phyloP scores from a whole-genome alignment of 768 basidiomycete genomes.

The Mycena vitilis region DNA sequence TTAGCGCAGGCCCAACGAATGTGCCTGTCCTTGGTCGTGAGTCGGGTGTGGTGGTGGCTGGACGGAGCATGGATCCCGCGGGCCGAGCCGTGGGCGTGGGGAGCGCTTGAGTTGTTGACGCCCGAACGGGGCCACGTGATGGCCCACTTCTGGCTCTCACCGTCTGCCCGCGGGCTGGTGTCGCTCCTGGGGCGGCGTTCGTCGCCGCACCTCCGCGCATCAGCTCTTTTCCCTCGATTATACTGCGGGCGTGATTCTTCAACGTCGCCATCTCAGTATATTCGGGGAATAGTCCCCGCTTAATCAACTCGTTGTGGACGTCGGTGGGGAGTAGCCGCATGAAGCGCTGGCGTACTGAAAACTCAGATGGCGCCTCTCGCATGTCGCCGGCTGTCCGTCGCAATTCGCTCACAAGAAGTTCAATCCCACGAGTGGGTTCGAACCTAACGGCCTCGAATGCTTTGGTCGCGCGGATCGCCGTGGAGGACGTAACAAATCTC shows the following conservation, averaged over 20 bases:
- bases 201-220: background rate
- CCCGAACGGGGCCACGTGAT: background rate
- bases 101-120: background rate
- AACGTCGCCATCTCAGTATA: background rate
- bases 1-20: background rate
- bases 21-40: background rate
- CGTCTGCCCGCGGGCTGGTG: background rate
- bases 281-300: slow-evolving; percentile 1
- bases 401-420: slow-evolving; percentile 3
- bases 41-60: background rate
- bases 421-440: background rate
- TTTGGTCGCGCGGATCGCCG: background rate
- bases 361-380: background rate
- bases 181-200: background rate
- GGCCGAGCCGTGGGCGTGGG: background rate
- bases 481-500: background rate
- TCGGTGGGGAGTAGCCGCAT: slow-evolving; percentile 1
- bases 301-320: slow-evolving; percentile 1
- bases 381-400: background rate
- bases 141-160: background rate
- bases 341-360: slow-evolving; percentile 5
- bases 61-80: too few species aligned
- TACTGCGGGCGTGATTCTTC: background rate
- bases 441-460: background rate
- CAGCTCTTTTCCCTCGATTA: background rate